Evolutionary conservation across 2,329 filamentous ascomycete genomes (phyloP), one percentile per base, ranked within the genome.

Genomic region (Pseudogymnoascus pannorum): DNA sequence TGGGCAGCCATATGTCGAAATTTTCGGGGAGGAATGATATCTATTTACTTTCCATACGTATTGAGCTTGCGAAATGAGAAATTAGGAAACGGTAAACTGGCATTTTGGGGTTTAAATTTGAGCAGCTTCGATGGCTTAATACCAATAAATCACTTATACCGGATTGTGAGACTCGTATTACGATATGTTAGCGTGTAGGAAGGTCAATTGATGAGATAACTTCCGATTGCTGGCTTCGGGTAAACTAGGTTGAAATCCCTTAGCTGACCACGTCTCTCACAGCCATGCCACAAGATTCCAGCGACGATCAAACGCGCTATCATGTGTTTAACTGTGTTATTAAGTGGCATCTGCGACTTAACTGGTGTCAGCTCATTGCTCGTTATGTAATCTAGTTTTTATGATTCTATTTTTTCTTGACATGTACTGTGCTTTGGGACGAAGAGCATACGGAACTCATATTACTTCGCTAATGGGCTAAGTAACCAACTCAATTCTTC

Each of bases 401-500:
- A 5, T 38, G n/a, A 40, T 40, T 5, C 1, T 40, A 12, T 40
- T 44, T 44, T 5, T 12, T 44, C 38, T 44, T 44, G 11, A 11
- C 7, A 44, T 44, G 24, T n/a, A 44, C n/a, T 48, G 42, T 26
- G 42, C 22, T n/a, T 24, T 16, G 22, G 42, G 5, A 26, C 14
- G 12, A 26, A 26, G 14, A 48, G 22, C 11, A 16, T 22, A 26
- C 24, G 6, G 3, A 26, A 24, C 5, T 22, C 14, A 16, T 29
- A 16, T 51, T 51, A 51, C 29, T 66, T 68, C 1, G 63, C 70
- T 57, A 70, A 62, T 6, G 68, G 71, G 62, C 72, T 76, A 14
- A 79, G 70, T 5, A 79, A 70, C 78, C 77, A 80, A 1, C 69
- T 69, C 67, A 88, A 68, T 67, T 81, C 76, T 63, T 74, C 69